These are phyloP conservation scores for Irpex rosettiformis DNA, from an alignment of 1,284 basidiomycete species.

Conservation along the genomic window DNA sequence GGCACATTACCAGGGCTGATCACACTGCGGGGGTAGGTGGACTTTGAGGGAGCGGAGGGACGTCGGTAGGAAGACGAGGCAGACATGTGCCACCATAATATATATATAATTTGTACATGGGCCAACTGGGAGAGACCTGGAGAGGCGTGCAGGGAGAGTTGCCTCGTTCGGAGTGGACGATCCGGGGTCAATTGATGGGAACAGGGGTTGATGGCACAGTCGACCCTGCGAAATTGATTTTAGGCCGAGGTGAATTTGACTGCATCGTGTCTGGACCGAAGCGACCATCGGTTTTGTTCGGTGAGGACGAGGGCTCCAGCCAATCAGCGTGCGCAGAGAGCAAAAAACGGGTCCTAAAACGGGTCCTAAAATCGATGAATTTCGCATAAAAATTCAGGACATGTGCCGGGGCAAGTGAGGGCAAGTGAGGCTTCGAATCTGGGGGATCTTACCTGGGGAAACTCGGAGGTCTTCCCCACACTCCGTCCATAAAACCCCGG, in stretches of 20 bases:
- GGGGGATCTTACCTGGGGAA: background rate
- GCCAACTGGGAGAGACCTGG: too few species aligned
- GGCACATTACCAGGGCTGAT: background rate
- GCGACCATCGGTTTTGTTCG: slow-evolving; percentile 6
- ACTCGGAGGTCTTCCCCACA: background rate
- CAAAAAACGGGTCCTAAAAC: background rate
- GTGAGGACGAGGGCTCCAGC: background rate
- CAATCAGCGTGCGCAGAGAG: background rate
- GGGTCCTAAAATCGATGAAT: background rate
- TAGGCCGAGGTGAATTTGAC: slow-evolving; percentile 1
- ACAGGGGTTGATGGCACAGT: background rate
- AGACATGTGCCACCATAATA: background rate
- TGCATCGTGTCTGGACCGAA: background rate
- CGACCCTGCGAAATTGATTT: slow-evolving; percentile 1
- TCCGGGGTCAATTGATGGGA: background rate
- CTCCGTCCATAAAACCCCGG: slow-evolving; percentile 7
- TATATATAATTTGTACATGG: background rate
- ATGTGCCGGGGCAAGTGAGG: background rate
- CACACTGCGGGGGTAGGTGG: background rate
- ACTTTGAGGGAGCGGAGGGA: background rate
- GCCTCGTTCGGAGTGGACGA: background rate
- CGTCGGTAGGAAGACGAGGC: background rate
- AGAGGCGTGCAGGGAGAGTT: background rate
- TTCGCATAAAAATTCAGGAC: background rate
- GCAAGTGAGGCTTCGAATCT: background rate